Conservation (phyloP, 441 rosid species). For the Raphanus hybrid region DNA sequence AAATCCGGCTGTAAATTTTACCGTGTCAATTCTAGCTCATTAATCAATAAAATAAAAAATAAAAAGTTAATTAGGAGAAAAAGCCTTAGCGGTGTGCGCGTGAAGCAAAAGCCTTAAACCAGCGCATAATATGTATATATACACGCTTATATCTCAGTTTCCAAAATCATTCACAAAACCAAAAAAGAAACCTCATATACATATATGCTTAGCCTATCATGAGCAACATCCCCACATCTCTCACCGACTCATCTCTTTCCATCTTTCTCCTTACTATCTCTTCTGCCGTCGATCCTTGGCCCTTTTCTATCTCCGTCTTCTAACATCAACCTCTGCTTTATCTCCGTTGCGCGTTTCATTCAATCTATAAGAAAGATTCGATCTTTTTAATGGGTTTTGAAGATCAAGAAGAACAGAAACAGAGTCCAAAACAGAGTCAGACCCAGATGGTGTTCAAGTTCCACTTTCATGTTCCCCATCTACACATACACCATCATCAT, state of each 20-base stretch:
- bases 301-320: slow-evolving; percentile 56
- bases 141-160: slow-evolving; percentile 1
- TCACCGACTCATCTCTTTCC: slow-evolving; percentile 73
- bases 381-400: slow-evolving; percentile 51
- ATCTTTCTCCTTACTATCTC: slow-evolving; percentile 77
- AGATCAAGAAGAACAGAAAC: slow-evolving; percentile 42
- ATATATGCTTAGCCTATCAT: slow-evolving; percentile 51
- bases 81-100: slow-evolving; percentile 31
- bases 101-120: slow-evolving; percentile 27
- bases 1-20: slow-evolving; percentile 16
- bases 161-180: slow-evolving; percentile 22
- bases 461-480: slow-evolving; percentile 54
- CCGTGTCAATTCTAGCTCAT: slow-evolving; percentile 35
- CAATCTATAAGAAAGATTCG: slow-evolving; percentile 22
- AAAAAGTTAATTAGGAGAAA: slow-evolving; percentile 5
- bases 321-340: slow-evolving; percentile 35
- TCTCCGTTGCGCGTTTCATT: slow-evolving; percentile 8
- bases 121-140: slow-evolving; percentile 3
- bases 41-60: neutral
- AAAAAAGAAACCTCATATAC: neutral
- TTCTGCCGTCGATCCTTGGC: slow-evolving; percentile 78
- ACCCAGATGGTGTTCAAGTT: slow-evolving; percentile 40
- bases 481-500: slow-evolving; percentile 56
- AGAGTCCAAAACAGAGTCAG: slow-evolving; percentile 28
- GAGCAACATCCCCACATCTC: slow-evolving; percentile 87